Evolutionary conservation across 768 basidiomycete species (phyloP).

Genomic region (Termitomyces sp.): DNA sequence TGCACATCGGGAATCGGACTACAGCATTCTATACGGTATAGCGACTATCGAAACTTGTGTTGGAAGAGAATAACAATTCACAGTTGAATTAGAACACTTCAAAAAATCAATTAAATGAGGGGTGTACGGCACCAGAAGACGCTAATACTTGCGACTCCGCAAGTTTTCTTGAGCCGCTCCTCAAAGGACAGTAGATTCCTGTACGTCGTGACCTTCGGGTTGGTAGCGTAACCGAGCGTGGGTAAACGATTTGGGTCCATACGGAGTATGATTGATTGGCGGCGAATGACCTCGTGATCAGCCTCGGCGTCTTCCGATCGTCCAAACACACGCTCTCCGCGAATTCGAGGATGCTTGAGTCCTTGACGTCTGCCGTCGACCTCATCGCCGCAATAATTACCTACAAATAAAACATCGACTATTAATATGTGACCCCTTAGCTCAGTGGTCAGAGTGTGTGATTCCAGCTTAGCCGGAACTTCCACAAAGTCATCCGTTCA

Average conservation of each 20-base stretch:
- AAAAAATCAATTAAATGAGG: too few species aligned
- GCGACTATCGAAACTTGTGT: slow-evolving; percentile 58
- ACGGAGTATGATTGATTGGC: too few species aligned
- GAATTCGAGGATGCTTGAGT: too few species aligned
- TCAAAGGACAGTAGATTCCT: slow-evolving; percentile 90
- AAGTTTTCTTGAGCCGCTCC: slow-evolving; percentile 90
- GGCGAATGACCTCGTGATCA: too few species aligned
- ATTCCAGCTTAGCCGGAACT: neutral
- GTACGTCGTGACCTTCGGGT: slow-evolving; percentile 77
- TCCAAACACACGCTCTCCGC: too few species aligned
- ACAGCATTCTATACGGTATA: slow-evolving; percentile 46
- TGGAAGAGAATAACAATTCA: slow-evolving; percentile 58
- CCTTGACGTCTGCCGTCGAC: too few species aligned
- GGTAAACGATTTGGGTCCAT: slow-evolving; percentile 21
- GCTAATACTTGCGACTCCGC: slow-evolving; percentile 74
- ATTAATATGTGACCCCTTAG: neutral
- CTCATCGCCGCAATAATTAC: too few species aligned
- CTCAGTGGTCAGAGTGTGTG: neutral
- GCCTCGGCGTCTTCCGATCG: too few species aligned
- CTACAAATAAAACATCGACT: too few species aligned
- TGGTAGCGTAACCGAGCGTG: slow-evolving; percentile 35
- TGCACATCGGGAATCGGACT: slow-evolving; percentile 25
- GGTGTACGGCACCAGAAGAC: too few species aligned
- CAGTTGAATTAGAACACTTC: slow-evolving; percentile 73
- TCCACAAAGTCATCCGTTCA: neutral